Evolutionary conservation across 441 rosid genomes (phyloP).

Genomic region (Codiaeum variegatum): DNA sequence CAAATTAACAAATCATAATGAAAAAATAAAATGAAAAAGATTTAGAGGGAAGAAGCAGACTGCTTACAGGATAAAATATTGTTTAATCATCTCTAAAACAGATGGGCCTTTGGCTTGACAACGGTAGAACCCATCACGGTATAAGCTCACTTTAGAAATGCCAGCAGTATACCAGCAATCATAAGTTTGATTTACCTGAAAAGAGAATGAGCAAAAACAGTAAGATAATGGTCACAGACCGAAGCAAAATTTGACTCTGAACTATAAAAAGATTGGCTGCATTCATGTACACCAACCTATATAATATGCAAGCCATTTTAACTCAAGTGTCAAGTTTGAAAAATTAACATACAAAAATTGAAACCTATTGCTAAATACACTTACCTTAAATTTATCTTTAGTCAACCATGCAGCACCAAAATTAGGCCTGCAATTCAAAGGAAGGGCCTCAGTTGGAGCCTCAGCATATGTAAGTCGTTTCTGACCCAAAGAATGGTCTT

Average conservation of each 20-base stretch:
- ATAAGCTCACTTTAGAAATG: conserved; percentile 61
- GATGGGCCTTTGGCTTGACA: conserved; percentile 70
- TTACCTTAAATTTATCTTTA: conserved; percentile 76
- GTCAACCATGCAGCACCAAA: conserved; percentile 69
- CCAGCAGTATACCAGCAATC: conserved; percentile 83
- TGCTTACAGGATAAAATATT: conserved; percentile 60
- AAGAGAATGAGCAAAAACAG: conserved; percentile 10
- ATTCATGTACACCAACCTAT: not conserved
- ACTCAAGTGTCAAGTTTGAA: not conserved
- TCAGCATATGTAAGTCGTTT: conserved; percentile 60
- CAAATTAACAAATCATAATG: not conserved
- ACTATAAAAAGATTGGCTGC: not conserved
- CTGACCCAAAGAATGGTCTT: conserved; percentile 62
- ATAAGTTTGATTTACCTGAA: conserved; percentile 81
- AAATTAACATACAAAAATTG: not conserved
- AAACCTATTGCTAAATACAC: not conserved
- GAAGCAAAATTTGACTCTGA: not conserved
- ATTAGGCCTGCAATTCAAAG: conserved; percentile 74
- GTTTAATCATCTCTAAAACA: conserved; percentile 45
- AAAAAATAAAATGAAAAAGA: not conserved
- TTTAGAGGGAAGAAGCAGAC: not conserved
- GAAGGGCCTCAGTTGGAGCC: conserved; percentile 90
- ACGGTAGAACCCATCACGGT: conserved; percentile 56
- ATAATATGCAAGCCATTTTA: not conserved
- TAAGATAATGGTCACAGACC: not conserved